These are phyloP conservation scores for Begonia loranthoides DNA, from an alignment of 306 rosid species.

Conservation along the genomic window DNA sequence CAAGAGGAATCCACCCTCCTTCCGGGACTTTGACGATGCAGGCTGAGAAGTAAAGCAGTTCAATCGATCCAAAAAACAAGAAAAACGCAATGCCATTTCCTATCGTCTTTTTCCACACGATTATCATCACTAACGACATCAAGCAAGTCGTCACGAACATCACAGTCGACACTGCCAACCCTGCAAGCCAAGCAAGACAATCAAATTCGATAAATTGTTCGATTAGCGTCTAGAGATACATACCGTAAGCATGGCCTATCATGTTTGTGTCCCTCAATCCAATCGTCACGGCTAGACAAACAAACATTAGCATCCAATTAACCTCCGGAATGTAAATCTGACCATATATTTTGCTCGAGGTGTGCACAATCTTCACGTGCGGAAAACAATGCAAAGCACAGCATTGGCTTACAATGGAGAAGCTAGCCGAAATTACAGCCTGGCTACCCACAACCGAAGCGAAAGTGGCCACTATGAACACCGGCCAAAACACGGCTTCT, in stretches of 20 bases:
- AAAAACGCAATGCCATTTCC: slow-evolving; percentile 29
- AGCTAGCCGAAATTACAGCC: slow-evolving; percentile 64
- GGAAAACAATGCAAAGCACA: slow-evolving; percentile 63
- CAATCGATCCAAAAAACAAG: slow-evolving; percentile 43
- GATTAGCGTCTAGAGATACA: slow-evolving; percentile 1
- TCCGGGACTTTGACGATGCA: slow-evolving; percentile 37
- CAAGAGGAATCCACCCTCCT: slow-evolving; percentile 60
- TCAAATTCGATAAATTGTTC: slow-evolving; percentile 3
- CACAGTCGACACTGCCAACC: slow-evolving; percentile 45
- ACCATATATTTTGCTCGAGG: slow-evolving; percentile 53
- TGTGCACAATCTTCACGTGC: slow-evolving; percentile 41
- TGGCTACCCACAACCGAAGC: slow-evolving; percentile 61
- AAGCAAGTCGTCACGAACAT: slow-evolving; percentile 71
- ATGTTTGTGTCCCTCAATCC: slow-evolving; percentile 51
- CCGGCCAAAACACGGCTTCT: slow-evolving; percentile 73
- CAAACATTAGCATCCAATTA: slow-evolving; percentile 71
- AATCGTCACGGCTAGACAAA: slow-evolving; percentile 47
- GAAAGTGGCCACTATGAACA: slow-evolving; percentile 53
- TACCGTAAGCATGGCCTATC: slow-evolving; percentile 74
- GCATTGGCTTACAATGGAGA: slow-evolving; percentile 59
- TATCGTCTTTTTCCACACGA: slow-evolving; percentile 52
- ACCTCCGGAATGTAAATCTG: slow-evolving; percentile 70
- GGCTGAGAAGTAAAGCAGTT: slow-evolving; percentile 51
- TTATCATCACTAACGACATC: slow-evolving; percentile 50
- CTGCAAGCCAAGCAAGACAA: slow-evolving; percentile 28